phyloP scores from a whole-genome alignment of 495 filamentous ascomycete genomes.

The Viridothelium virens region DNA sequence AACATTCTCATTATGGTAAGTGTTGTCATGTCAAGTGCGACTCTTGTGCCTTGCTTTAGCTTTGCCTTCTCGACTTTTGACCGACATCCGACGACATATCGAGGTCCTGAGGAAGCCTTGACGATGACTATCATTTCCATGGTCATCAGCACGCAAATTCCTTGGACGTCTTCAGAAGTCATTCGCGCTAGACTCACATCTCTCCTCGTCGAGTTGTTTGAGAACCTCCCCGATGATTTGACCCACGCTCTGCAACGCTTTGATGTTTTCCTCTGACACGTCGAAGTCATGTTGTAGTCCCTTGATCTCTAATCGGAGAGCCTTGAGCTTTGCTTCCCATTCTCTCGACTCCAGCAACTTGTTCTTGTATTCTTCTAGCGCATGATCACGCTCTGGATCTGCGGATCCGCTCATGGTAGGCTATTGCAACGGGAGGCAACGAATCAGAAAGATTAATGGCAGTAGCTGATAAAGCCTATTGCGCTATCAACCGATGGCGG shows the following conservation, averaged over 20 bases:
- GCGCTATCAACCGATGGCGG: neutral
- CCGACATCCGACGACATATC: conserved; percentile 97
- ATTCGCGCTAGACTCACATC: conserved; percentile 60
- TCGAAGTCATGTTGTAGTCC: conserved; percentile 90
- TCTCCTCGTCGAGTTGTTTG: conserved; percentile 97
- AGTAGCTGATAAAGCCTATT: neutral
- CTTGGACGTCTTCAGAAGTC: neutral
- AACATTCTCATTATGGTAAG: conserved; percentile 99
- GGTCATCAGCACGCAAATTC: neutral
- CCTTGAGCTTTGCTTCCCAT: conserved; percentile 96
- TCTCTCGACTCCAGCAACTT: conserved; percentile 95
- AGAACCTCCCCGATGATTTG: conserved; percentile 99
- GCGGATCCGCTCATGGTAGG: conserved; percentile 3
- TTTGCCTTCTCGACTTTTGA: conserved; percentile 96
- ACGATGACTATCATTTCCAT: conserved; percentile 47
- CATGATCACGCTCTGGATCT: conserved; percentile 64
- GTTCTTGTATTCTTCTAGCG: conserved; percentile 79
- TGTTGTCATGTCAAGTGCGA: conserved; percentile 99
- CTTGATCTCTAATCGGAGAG: conserved; percentile 87
- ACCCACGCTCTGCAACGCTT: conserved; percentile 96
- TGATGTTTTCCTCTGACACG: conserved; percentile 98
- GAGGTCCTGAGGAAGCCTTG: conserved; percentile 92
- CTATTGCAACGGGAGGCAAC: neutral
- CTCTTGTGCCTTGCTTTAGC: conserved; percentile 95
- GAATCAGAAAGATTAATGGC: neutral